A percentile compares a stretch with the other conserved stretches of the same genome.
Conservation (phyloP, 257 asterid species). For the Gardenia jasminoides region DNA sequence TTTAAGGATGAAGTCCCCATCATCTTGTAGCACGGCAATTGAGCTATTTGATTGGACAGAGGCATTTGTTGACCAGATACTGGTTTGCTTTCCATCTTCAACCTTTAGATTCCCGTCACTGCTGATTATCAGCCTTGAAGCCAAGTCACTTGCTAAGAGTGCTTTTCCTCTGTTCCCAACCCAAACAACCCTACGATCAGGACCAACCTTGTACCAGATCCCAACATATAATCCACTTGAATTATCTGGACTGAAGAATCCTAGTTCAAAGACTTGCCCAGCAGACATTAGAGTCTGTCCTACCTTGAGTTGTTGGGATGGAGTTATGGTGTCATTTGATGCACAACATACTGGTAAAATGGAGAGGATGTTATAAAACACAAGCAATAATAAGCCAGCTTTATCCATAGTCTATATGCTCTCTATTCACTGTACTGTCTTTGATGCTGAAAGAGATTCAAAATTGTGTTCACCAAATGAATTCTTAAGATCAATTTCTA, state of each 20-base stretch:
- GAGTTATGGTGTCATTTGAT: no score
- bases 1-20: slow-evolving; percentile 25
- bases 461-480: no score
- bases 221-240: slow-evolving; percentile 51
- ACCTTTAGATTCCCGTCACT: slow-evolving; percentile 20
- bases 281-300: no score
- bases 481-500: no score
- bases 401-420: background rate
- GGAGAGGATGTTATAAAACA: background rate
- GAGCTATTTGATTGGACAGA: slow-evolving; percentile 13
- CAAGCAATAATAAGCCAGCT: background rate
- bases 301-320: no score
- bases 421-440: background rate
- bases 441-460: background rate
- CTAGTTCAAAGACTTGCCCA: slow-evolving; percentile 48
- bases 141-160: slow-evolving; percentile 13
- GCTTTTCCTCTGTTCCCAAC: slow-evolving; percentile 28
- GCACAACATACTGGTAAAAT: background rate
- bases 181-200: background rate
- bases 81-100: slow-evolving; percentile 21
- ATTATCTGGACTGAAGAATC: slow-evolving; percentile 48
- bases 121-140: slow-evolving; percentile 17
- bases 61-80: slow-evolving; percentile 26
- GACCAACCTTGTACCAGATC: slow-evolving; percentile 54
- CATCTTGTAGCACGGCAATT: slow-evolving; percentile 21